Conservation (phyloP, 2,329 filamentous ascomycete genomes). For the Trichocomaceae sp. region DNA sequence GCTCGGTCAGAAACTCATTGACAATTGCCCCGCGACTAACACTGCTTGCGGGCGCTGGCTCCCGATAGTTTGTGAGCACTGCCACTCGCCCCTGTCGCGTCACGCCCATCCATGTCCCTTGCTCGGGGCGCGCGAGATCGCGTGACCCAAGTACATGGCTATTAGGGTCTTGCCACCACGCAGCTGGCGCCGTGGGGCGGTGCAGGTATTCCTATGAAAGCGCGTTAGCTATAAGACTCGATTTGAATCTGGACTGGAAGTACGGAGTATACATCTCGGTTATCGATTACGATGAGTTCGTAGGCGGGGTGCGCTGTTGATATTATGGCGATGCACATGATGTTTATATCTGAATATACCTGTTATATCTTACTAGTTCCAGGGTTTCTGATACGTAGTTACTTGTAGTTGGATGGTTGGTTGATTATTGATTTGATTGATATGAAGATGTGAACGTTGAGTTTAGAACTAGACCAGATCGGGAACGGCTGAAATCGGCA, state of each 20-base stretch:
- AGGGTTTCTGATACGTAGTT: too few relatives aligned
- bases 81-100: conserved; percentile 56
- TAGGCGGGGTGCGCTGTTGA: conserved; percentile 71
- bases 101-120: conserved; percentile 60
- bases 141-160: conserved; percentile 54
- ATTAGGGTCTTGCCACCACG: conserved; percentile 55
- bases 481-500: background rate
- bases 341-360: background rate
- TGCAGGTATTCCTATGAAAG: conserved; percentile 54
- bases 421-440: background rate
- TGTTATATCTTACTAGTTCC: too few relatives aligned
- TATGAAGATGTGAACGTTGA: background rate
- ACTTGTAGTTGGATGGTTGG: too few relatives aligned
- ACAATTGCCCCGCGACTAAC: conserved; percentile 54
- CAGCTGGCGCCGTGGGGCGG: conserved; percentile 53
- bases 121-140: conserved; percentile 53
- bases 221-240: background rate
- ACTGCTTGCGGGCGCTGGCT: conserved; percentile 44
- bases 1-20: conserved; percentile 51
- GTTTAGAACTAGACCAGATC: background rate
- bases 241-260: background rate
- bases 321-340: conserved; percentile 71
- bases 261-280: conserved; percentile 55
- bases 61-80: conserved; percentile 59
- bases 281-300: conserved; percentile 67